Conservation (phyloP, 139 green algal genomes). For the Asterochloris erici region DNA sequence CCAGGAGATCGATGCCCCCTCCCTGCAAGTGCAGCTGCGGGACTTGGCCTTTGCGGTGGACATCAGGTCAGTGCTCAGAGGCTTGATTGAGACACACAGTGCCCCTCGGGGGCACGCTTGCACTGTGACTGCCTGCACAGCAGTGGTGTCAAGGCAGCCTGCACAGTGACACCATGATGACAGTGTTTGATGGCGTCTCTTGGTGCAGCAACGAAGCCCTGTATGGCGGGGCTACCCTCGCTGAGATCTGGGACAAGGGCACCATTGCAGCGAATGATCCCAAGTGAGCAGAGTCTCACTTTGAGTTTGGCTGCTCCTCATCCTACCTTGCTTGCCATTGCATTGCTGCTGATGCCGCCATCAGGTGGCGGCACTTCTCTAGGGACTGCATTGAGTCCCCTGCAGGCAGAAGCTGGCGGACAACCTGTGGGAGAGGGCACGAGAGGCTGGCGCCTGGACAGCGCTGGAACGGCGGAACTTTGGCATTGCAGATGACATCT, state of each 20-base stretch:
- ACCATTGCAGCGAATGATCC: slow-evolving; percentile 15
- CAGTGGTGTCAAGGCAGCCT: too few relatives aligned
- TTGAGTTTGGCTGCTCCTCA: neutral
- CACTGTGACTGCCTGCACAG: neutral
- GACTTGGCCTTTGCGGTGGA: slow-evolving; percentile 59
- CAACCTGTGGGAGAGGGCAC: slow-evolving; percentile 39
- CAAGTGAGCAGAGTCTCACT: slow-evolving; percentile 4
- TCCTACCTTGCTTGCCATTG: neutral
- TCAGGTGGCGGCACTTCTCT: neutral
- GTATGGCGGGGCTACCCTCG: slow-evolving; percentile 28
- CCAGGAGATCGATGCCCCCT: slow-evolving; percentile 11
- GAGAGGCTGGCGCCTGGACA: slow-evolving; percentile 32
- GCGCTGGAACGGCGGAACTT: slow-evolving; percentile 37
- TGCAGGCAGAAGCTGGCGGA: slow-evolving; percentile 30
- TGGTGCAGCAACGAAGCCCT: slow-evolving; percentile 15
- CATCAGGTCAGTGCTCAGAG: slow-evolving; percentile 12
- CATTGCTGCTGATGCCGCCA: neutral
- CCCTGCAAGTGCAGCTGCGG: slow-evolving; percentile 31
- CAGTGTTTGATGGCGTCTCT: too few relatives aligned
- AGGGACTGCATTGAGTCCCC: neutral
- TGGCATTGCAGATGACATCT: slow-evolving; percentile 61
- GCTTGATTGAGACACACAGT: neutral
- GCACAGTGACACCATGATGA: neutral
- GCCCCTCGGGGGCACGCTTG: neutral
- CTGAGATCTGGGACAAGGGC: slow-evolving; percentile 35